Conservation (phyloP, 306 rosid genomes). For the Elaeagnus macrophylla region DNA sequence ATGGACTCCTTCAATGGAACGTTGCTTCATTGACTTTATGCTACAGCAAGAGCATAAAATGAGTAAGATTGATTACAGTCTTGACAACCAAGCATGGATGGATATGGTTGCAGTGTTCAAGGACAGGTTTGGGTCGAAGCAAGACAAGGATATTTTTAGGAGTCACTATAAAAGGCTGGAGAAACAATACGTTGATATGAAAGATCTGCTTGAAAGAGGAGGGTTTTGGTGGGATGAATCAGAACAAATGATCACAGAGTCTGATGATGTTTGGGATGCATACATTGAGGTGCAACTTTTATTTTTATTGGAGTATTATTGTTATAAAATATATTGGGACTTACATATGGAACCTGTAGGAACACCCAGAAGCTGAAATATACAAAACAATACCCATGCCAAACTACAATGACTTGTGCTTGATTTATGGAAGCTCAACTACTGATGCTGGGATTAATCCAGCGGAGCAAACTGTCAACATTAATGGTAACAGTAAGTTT, state of each 20-base stretch:
- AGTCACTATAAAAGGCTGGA: slow-evolving; percentile 30
- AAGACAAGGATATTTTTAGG: slow-evolving; percentile 26
- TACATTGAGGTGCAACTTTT: slow-evolving; percentile 35
- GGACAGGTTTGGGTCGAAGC: slow-evolving; percentile 37
- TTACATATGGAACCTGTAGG: slow-evolving; percentile 32
- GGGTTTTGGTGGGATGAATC: slow-evolving; percentile 53
- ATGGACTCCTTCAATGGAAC: slow-evolving; percentile 50
- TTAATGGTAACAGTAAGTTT: slow-evolving; percentile 24
- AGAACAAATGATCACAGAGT: slow-evolving; percentile 32
- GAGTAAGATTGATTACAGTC: slow-evolving; percentile 27
- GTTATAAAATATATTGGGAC: background rate
- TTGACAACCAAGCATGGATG: slow-evolving; percentile 27
- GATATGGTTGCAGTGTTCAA: slow-evolving; percentile 29
- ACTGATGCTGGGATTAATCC: slow-evolving; percentile 14
- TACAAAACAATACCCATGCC: slow-evolving; percentile 32
- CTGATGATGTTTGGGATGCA: slow-evolving; percentile 43
- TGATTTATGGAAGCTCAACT: slow-evolving; percentile 41
- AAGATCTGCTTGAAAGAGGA: slow-evolving; percentile 34
- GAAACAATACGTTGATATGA: slow-evolving; percentile 33
- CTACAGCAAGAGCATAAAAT: slow-evolving; percentile 27
- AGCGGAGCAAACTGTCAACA: slow-evolving; percentile 17
- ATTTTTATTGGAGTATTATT: slow-evolving; percentile 13
- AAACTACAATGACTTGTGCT: slow-evolving; percentile 43
- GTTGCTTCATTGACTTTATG: slow-evolving; percentile 41
- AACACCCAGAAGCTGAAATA: slow-evolving; percentile 35